Evolutionary conservation across 1,139 yeast species (phyloP), one percentile per base, ranked within the genome.

Genomic region (Pichia sp.): DNA sequence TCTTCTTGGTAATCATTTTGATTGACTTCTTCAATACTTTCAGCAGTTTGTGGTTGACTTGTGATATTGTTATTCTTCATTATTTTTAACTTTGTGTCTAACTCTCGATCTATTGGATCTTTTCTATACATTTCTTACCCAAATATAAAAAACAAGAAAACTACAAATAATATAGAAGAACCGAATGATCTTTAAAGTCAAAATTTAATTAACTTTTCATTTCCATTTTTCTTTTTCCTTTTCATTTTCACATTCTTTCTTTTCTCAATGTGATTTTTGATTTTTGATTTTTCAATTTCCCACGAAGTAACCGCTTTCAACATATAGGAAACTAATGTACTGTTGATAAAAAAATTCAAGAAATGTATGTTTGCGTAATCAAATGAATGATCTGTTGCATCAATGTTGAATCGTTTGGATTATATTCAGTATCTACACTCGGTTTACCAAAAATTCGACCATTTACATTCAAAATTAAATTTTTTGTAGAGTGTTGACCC

Each of bases 401-500:
- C 18, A 53, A 42, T 5, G 30, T 19, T 3, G 47, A 44, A 30
- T 53, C 56, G 13, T 46, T 44, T 2, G 50, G 41, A 34, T 44
- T 49, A 28, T 50, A 50, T n/a, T 48, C 47, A 5, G 18, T 14
- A 22, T 45, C 47, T 16, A 27, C 5, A 13, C 34, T 33, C 10
- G 50, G 22, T 3, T 31, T 43, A 14, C 59, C 57, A 52, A 66
- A 75, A 7, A 76, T 50, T 54, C 70, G 73, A 1, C 77, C 74
- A 53, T 77, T 72, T 31, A 72, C 53, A 5, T 73, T 70, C 7
- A 77, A 58, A 7, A 76, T 65, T 14, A 73, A 52, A 48, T 67
- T 68, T 41, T 70, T 64, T 27, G 50, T 41, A 9, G 60, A 47
- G n/a, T 55, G 43, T 6, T 63, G 58, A 33, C 62, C 64, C n/a